Evolutionary conservation across 2,329 filamentous ascomycete species (phyloP), one percentile per base, ranked within the genome.

Genomic region (Sporothrix variecibatus): DNA sequence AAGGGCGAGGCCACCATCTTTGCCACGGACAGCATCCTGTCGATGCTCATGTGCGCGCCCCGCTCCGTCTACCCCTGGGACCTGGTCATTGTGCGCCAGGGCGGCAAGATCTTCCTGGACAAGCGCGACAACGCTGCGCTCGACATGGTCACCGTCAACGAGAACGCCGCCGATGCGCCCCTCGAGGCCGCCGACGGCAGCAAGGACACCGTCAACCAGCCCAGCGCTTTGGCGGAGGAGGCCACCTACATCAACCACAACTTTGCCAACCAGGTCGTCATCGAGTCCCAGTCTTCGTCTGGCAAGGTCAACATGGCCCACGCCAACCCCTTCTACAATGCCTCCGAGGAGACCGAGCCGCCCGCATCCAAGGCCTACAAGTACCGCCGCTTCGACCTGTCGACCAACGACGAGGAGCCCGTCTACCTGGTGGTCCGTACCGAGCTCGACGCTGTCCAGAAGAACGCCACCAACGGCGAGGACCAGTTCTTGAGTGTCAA

Each of bases 171-270:
- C 76, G 96, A 99, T 83, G 94, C 95, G 34, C 96, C 96, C 51
- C 89, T 98, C 72, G 96, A 99, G 83, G 90, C 93, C 38, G 91
- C 94, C 74, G 95, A 98, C 81, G 94, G 94, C 80, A 94, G 94
- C 87, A 97, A 97, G 86, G 96, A 99, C 82, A 87, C 89, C 77
- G 92, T 99, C 85, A 99, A 99, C 89, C 94, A 94, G 81, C 96
- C 96, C n/a, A 86, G 87, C 73, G 94, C 95, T 72, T 91, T 99
- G 74, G 95, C 97, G 80, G 92, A 98, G 83, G 96, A 99, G 86
- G 96, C 96, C 73, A 99, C 96, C 71, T 97, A 98, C 87, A 99
- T 99, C 89, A 99, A 99, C 90, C 96, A 98, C 89, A 97, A 98
- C 87, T 99, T 99, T 84, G 93, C 94, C 79, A 94, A 97, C 84